Evolutionary conservation across 768 basidiomycete genomes (phyloP).

Genomic region (Pisolithus marmoratus): DNA sequence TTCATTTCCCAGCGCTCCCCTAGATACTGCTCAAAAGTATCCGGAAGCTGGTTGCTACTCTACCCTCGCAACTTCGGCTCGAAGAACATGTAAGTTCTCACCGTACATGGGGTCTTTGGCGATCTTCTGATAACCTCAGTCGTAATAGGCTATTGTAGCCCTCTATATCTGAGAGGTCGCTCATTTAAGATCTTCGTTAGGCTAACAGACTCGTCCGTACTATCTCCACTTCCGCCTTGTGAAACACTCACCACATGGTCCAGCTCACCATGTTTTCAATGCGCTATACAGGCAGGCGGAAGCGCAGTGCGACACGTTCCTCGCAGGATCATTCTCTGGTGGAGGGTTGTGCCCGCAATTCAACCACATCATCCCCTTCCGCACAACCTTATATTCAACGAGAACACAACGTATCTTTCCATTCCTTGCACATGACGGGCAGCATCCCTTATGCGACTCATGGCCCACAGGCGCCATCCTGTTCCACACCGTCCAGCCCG

Average conservation of each 20-base stretch:
- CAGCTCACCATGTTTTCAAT: conserved; percentile 15
- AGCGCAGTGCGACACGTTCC: conserved; percentile 15
- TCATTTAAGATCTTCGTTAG: conserved; percentile 1
- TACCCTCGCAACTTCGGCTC: not conserved
- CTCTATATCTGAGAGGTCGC: conserved; percentile 12
- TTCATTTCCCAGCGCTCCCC: conserved; percentile 3
- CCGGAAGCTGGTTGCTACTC: not conserved
- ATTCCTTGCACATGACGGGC: conserved; percentile 12
- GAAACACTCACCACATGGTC: not conserved
- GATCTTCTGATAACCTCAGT: conserved; percentile 2
- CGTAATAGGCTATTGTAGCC: conserved; percentile 11
- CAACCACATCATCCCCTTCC: not conserved
- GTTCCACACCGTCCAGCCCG: conserved; percentile 20
- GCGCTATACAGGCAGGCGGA: not conserved
- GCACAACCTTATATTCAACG: conserved; percentile 6
- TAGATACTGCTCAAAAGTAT: not conserved
- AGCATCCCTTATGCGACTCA: conserved; percentile 5
- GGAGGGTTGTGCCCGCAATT: conserved; percentile 8
- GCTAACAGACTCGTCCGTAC: conserved; percentile 2
- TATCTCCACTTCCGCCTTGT: not conserved
- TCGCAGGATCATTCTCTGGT: conserved; percentile 10
- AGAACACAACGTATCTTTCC: conserved; percentile 12
- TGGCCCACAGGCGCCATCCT: not conserved
- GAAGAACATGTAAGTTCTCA: conserved; percentile 17
- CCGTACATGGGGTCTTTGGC: not conserved